These are phyloP conservation scores for Gillenia trifoliata DNA, from an alignment of 306 rosid species.

Conservation along the genomic window DNA sequence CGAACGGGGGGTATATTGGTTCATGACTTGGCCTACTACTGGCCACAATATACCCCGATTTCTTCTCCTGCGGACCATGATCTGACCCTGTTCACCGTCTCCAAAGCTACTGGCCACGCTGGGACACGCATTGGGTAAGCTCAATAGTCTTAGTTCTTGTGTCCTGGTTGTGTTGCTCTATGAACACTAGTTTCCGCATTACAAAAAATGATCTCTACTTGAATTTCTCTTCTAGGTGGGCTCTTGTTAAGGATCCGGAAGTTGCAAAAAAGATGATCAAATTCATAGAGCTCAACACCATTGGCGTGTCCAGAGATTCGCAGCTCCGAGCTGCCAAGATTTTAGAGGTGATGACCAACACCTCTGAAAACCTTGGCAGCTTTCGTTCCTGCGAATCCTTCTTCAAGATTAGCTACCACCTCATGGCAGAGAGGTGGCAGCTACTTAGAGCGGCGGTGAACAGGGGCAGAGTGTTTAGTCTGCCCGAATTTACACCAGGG, in stretches of 20 bases:
- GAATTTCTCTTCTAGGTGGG: conserved; percentile 49
- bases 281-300: conserved; percentile 68
- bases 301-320: conserved; percentile 94
- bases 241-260: conserved; percentile 65
- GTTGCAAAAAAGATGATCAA: conserved; percentile 72
- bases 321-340: conserved; percentile 83
- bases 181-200: neutral
- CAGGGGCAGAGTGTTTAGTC: conserved; percentile 35
- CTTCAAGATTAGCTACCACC: conserved; percentile 40
- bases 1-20: conserved; percentile 48
- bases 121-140: conserved; percentile 88
- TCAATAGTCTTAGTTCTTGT: neutral
- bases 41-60: conserved; percentile 95
- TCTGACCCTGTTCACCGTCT: conserved; percentile 71
- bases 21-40: conserved; percentile 91
- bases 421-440: conserved; percentile 77
- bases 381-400: conserved; percentile 34
- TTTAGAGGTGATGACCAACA: conserved; percentile 47
- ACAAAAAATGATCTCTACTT: neutral
- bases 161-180: neutral
- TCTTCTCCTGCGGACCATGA: conserved; percentile 57
- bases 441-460: conserved; percentile 43
- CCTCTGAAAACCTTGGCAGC: conserved; percentile 27
- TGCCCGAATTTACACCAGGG: conserved; percentile 46
- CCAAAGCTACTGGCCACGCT: conserved; percentile 89